phyloP scores from a whole-genome alignment of 2,329 filamentous ascomycete genomes.

The Microdochium bolleyi region DNA sequence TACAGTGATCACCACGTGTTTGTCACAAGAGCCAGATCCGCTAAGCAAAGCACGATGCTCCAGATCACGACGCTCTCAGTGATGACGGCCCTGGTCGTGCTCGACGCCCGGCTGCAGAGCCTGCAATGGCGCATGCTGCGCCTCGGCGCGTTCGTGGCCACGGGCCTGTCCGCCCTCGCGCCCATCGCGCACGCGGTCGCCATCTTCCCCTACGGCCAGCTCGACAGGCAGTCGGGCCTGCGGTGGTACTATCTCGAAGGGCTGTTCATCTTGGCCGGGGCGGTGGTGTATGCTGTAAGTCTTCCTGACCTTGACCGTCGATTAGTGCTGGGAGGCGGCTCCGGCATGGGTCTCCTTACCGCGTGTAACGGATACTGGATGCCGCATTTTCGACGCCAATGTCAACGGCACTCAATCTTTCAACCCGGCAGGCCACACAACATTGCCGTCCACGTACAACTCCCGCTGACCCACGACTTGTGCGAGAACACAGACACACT shows the following conservation, averaged over 20 bases:
- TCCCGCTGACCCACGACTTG: not conserved
- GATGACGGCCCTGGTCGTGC: slow-evolving; percentile 4
- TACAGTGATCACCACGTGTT: too few species aligned
- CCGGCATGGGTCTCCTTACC: too few species aligned
- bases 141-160: slow-evolving; percentile 25
- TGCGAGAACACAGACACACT: not conserved
- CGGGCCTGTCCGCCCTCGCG: slow-evolving; percentile 27
- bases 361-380: too few species aligned
- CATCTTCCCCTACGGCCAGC: slow-evolving; percentile 26
- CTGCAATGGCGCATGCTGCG: slow-evolving; percentile 25
- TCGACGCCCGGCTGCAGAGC: slow-evolving; percentile 25
- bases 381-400: too few species aligned
- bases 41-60: not conserved
- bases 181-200: slow-evolving; percentile 28
- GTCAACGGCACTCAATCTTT: too few species aligned
- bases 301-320: not conserved
- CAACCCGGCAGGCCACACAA: too few species aligned
- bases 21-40: too few species aligned
- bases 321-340: not conserved
- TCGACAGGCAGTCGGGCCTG: slow-evolving; percentile 28
- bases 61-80: not conserved
- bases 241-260: slow-evolving; percentile 31
- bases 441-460: too few species aligned
- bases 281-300: slow-evolving; percentile 29
- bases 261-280: slow-evolving; percentile 24